phyloP scores from a whole-genome alignment of 2,329 filamentous ascomycete genomes.

The Neodidymelliopsis sp. region DNA sequence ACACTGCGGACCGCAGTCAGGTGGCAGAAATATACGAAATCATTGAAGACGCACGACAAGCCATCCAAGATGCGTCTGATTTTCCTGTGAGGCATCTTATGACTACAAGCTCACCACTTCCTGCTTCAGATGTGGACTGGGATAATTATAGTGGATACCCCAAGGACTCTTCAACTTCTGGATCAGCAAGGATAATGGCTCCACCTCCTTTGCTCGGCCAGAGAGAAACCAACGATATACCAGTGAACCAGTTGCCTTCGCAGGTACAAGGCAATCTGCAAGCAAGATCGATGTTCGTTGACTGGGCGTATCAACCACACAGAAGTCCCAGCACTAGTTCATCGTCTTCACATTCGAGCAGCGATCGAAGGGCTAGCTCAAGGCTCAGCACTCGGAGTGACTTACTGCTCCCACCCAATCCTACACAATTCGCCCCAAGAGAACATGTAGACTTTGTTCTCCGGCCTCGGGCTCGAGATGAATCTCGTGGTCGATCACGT shows the following conservation, averaged over 20 bases:
- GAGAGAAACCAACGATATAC: background rate
- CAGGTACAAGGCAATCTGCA: conserved; percentile 17
- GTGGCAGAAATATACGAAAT: conserved; percentile 51
- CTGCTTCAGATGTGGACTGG: conserved; percentile 17
- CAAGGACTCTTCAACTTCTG: background rate
- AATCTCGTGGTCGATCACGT: conserved; percentile 36
- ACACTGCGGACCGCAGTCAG: conserved; percentile 40
- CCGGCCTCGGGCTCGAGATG: conserved; percentile 32
- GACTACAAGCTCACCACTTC: conserved; percentile 31
- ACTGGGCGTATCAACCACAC: conserved; percentile 38
- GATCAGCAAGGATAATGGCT: background rate
- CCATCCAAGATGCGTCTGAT: conserved; percentile 42
- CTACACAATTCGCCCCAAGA: conserved; percentile 27
- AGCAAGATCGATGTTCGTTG: conserved; percentile 27
- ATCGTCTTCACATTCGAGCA: conserved; percentile 23
- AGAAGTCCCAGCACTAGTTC: conserved; percentile 1
- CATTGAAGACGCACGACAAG: conserved; percentile 49
- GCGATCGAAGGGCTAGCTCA: conserved; percentile 8
- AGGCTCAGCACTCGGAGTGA: conserved; percentile 29
- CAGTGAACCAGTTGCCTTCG: background rate
- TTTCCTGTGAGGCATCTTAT: conserved; percentile 32
- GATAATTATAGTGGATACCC: background rate
- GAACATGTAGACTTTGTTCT: conserved; percentile 43
- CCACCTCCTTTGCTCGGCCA: background rate
- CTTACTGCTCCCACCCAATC: conserved; percentile 33